Evolutionary conservation across 1,284 basidiomycete species (phyloP).

Genomic region (Coriolopsis trogii): DNA sequence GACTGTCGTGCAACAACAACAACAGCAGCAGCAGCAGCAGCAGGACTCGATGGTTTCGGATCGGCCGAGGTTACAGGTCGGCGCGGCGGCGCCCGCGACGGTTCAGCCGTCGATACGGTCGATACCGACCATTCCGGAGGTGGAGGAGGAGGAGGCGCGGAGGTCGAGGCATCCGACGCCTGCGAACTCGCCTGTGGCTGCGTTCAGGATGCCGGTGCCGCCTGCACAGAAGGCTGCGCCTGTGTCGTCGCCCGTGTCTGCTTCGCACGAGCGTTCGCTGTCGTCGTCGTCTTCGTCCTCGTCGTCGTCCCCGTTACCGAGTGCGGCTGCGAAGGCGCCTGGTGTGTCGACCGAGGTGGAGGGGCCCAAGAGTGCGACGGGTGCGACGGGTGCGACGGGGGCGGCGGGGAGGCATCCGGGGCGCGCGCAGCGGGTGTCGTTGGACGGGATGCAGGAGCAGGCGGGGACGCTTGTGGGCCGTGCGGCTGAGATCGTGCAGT

Average conservation of each 20-base stretch:
- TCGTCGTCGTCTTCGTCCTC: conserved; percentile 4
- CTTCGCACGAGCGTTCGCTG: conserved; percentile 14
- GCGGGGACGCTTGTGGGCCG: conserved; percentile 59
- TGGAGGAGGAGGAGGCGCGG: conserved; percentile 34
- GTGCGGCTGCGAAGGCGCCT: neutral
- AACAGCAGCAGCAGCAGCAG: conserved; percentile 2
- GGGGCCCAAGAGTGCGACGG: conserved; percentile 18
- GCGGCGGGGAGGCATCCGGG: conserved; percentile 28
- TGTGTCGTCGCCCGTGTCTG: conserved; percentile 14
- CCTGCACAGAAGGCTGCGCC: conserved; percentile 22
- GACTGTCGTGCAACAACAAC: conserved; percentile 9
- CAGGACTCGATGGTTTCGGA: too few relatives aligned
- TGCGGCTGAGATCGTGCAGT: conserved; percentile 70
- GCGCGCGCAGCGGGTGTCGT: conserved; percentile 31
- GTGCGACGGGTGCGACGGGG: too few relatives aligned
- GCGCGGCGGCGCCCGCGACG: conserved; percentile 28
- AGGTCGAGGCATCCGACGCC: conserved; percentile 45
- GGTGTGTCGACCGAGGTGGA: conserved; percentile 1
- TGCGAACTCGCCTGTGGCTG: conserved; percentile 49
- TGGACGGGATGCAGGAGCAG: conserved; percentile 31
- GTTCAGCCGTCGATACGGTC: conserved; percentile 25
- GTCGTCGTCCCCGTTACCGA: neutral
- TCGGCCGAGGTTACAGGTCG: conserved; percentile 16
- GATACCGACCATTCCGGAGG: conserved; percentile 43
- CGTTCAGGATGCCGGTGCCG: conserved; percentile 32